phyloP scores from a whole-genome alignment of 1,139 yeast species.

The Pichia sp. region DNA sequence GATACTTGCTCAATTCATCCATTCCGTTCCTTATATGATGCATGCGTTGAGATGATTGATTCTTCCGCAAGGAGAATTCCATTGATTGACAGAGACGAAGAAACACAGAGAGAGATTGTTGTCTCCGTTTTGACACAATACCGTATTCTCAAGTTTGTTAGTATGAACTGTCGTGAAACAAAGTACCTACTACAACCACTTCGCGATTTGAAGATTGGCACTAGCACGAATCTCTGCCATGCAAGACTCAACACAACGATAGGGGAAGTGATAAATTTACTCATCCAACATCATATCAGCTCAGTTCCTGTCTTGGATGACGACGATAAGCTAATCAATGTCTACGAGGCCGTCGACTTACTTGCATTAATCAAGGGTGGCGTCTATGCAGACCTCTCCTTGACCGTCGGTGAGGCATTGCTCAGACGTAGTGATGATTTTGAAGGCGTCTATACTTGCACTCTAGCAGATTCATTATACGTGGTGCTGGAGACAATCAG shows the following conservation, averaged over 20 bases:
- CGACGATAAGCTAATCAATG: conserved; percentile 65
- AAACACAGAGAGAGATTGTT: conserved; percentile 87
- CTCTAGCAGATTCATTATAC: conserved; percentile 77
- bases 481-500: conserved; percentile 93
- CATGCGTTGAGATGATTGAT: conserved; percentile 87
- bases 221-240: conserved; percentile 55
- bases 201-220: conserved; percentile 56
- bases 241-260: conserved; percentile 93
- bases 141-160: conserved; percentile 90
- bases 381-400: conserved; percentile 79
- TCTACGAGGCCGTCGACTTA: conserved; percentile 95
- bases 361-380: conserved; percentile 92
- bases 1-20: conserved; percentile 92
- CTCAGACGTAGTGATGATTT: conserved; percentile 94
- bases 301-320: conserved; percentile 89
- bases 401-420: conserved; percentile 94
- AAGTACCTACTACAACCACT: conserved; percentile 76
- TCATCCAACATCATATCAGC: conserved; percentile 74
- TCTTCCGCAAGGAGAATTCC: conserved; percentile 93
- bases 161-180: conserved; percentile 93
- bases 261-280: conserved; percentile 80
- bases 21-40: conserved; percentile 82
- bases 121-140: conserved; percentile 95
- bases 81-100: conserved; percentile 88
- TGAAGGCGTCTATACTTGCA: conserved; percentile 97